Evolutionary conservation across 2,329 filamentous ascomycete species (phyloP), one percentile per base, ranked within the genome.

Genomic region (Alternaria conjuncta): DNA sequence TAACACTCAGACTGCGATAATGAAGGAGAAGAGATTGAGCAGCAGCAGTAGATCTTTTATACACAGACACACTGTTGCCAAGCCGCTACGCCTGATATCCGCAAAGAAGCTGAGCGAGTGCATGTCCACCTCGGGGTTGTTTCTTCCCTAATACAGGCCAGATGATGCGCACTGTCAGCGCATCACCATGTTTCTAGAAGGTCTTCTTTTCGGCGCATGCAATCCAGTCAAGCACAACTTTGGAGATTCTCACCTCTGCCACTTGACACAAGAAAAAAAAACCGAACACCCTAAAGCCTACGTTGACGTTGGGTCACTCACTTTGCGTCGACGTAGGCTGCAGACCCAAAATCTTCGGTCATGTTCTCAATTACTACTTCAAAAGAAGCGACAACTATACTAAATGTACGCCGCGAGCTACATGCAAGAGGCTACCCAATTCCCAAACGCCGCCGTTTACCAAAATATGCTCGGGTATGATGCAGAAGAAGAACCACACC

Each of bases 401-500:
- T 23, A 36, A 30, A 53, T 32, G 30, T 21, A 30, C 28, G 23
- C 20, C 30, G 30, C 20, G 20, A 32, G 36, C 11, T 53, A 41
- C 20, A 21, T 36, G 49, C 25, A 41, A 2, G 32, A 53, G 30
- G 20, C 47, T 51, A 51, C 18, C 11, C 26, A 51, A 51, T 21
- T 11, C 20, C 21, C 21, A 23, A 25, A 36, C 49, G 49, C 30
- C 49, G 6, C 49, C 49, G 0, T 41, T 36, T 53, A 53, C 20
- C 49, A 53, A 32, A 32, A 9, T n/a, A 46, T 53, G 30, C 49
- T 53, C 49, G 49, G 49, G 49, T 53, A 53, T 53, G 49, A 53
- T 53, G 49, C 49, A 53, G 49, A 53, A 41, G 28, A 53, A 53
- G 28, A 53, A 53, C 32, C 49, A 53, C 49, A 53, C 49, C 28